Conservation (phyloP, 1,284 basidiomycete genomes). For the Trichosporon asahii region DNA sequence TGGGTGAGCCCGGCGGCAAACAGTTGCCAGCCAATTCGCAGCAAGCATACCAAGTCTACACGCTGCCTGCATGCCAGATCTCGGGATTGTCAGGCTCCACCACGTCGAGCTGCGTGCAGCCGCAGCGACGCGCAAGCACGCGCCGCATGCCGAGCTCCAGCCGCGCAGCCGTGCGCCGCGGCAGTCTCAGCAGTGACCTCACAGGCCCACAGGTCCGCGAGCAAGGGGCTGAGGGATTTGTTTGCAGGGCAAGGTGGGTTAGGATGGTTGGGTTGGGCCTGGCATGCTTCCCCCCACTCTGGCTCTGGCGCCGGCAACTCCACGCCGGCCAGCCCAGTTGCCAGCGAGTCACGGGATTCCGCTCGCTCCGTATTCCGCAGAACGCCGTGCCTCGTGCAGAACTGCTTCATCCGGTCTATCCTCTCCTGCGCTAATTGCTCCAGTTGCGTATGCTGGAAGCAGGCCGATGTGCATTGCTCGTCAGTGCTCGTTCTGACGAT, state of each 20-base stretch:
- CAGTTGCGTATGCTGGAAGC: neutral
- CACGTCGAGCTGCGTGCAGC: neutral
- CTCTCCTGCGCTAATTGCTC: neutral
- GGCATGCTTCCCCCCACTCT: neutral
- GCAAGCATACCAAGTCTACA: neutral
- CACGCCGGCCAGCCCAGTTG: no score
- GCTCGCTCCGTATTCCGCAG: neutral
- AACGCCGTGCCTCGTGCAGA: neutral
- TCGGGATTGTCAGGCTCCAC: neutral
- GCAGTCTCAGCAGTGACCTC: neutral
- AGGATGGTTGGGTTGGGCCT: neutral
- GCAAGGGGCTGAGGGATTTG: no score
- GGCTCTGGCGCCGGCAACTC: neutral
- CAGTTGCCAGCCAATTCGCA: neutral
- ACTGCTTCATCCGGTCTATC: neutral
- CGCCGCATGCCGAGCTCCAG: no score
- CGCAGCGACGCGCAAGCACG: neutral
- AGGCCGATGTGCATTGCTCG: neutral
- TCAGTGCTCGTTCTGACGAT: neutral
- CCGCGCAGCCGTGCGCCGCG: neutral
- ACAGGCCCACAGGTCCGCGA: neutral
- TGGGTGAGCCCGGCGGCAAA: neutral
- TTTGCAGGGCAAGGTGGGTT: neutral
- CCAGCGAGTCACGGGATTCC: neutral
- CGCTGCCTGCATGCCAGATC: neutral